Conservation (phyloP, 2,329 filamentous ascomycete species). For the Didymosphaeria variabile region DNA sequence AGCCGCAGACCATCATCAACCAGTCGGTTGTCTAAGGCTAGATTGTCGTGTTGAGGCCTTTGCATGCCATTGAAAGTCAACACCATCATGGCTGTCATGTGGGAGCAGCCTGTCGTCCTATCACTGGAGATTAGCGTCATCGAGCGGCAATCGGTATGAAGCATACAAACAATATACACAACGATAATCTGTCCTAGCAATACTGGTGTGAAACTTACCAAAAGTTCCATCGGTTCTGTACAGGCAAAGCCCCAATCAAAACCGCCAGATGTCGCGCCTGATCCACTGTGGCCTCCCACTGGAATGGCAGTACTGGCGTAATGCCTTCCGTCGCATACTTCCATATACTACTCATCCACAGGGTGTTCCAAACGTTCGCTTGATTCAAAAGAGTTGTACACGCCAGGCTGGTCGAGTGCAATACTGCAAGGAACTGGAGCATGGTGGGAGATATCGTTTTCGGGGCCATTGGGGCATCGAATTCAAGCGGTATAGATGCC, state of each 20-base stretch:
- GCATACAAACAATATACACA: conserved; percentile 13
- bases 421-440: conserved; percentile 26
- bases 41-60: conserved; percentile 23
- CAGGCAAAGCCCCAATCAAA: conserved; percentile 24
- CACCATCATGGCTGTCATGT: conserved; percentile 32
- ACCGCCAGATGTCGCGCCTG: conserved; percentile 29
- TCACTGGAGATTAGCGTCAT: conserved; percentile 19
- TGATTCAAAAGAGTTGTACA: conserved; percentile 32
- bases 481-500: conserved; percentile 29
- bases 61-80: conserved; percentile 34
- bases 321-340: conserved; percentile 24
- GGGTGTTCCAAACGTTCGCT: conserved; percentile 25
- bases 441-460: conserved; percentile 22
- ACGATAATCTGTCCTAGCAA: not conserved
- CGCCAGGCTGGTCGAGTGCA: conserved; percentile 31
- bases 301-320: conserved; percentile 24
- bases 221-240: conserved; percentile 26
- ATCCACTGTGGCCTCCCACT: conserved; percentile 30
- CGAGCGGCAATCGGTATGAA: conserved; percentile 12
- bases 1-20: conserved; percentile 27
- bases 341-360: conserved; percentile 26
- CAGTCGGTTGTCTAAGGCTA: conserved; percentile 25
- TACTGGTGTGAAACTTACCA: conserved; percentile 29
- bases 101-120: conserved; percentile 33
- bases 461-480: conserved; percentile 22